Percentiles rank a stretch among this genome's conserved stretches.
phyloP scores from a whole-genome alignment of 257 asterid genomes.

The Scutellaria minor region DNA sequence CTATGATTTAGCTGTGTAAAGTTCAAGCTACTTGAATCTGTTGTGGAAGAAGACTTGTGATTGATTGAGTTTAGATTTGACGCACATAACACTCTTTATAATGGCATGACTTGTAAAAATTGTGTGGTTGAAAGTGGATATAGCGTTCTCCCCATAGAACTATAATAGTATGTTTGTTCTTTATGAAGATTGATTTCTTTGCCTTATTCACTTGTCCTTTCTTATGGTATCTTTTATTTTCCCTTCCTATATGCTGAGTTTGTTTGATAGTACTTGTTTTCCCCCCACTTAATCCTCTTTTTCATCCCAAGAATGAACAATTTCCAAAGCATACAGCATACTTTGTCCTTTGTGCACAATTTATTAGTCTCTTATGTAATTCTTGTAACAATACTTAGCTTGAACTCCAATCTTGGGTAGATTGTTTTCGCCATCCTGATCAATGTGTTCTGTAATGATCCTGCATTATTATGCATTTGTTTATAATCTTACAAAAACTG shows the following conservation, averaged over 20 bases:
- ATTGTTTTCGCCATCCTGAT: background rate
- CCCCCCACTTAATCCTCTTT: background rate
- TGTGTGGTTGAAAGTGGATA: background rate
- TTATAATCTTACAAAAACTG: background rate
- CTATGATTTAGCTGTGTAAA: background rate
- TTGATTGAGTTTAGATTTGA: slow-evolving; percentile 19
- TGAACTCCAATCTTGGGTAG: background rate
- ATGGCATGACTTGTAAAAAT: background rate
- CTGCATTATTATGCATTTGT: background rate
- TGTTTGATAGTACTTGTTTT: slow-evolving; percentile 2
- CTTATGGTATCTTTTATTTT: background rate
- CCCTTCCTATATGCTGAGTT: background rate
- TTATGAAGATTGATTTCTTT: background rate
- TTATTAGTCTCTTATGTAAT: background rate
- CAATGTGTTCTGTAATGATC: background rate
- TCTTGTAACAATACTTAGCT: background rate
- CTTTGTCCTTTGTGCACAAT: background rate
- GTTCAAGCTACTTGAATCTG: slow-evolving; percentile 14
- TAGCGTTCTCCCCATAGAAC: slow-evolving; percentile 1
- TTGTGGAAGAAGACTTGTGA: background rate
- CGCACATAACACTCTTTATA: background rate
- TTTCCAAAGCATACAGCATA: background rate
- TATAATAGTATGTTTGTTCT: background rate
- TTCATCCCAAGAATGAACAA: slow-evolving; percentile 2
- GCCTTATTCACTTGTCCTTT: background rate